Conservation (phyloP, 345 rosid genomes). For the Litchi chinensis region DNA sequence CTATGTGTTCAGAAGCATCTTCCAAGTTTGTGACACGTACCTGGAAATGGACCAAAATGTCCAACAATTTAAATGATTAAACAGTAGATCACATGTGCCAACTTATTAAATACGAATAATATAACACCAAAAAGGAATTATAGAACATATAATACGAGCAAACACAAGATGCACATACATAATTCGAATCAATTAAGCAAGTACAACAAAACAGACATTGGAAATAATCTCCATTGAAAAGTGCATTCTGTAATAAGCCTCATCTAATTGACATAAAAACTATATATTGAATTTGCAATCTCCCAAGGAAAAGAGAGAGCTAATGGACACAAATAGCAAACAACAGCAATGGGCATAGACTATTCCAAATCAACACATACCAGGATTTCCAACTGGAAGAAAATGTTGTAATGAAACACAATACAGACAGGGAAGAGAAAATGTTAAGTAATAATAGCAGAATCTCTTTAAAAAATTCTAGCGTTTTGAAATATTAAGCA, state of each 20-base stretch:
- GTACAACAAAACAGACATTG: background rate
- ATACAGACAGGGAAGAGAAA: background rate
- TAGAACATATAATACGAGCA: background rate
- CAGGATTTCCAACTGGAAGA: too few relatives aligned
- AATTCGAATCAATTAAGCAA: background rate
- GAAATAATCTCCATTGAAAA: background rate
- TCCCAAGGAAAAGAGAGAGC: background rate
- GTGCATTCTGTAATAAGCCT: background rate
- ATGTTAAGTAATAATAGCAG: background rate
- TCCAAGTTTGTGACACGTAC: constrained; percentile 84
- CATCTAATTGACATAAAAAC: background rate
- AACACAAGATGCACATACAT: background rate
- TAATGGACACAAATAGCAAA: background rate
- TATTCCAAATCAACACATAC: background rate
- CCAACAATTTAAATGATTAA: background rate
- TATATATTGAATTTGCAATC: background rate
- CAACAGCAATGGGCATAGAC: background rate
- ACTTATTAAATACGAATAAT: background rate
- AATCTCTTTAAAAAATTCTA: too few relatives aligned
- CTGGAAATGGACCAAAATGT: constrained; percentile 29
- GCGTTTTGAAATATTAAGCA: background rate
- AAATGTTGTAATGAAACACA: background rate
- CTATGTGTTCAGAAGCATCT: constrained; percentile 90
- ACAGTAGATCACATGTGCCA: background rate
- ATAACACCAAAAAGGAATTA: background rate